Base-by-base conservation (phyloP, 2,329 filamentous ascomycete genomes). In the Chaetothyriales sp. region DNA sequence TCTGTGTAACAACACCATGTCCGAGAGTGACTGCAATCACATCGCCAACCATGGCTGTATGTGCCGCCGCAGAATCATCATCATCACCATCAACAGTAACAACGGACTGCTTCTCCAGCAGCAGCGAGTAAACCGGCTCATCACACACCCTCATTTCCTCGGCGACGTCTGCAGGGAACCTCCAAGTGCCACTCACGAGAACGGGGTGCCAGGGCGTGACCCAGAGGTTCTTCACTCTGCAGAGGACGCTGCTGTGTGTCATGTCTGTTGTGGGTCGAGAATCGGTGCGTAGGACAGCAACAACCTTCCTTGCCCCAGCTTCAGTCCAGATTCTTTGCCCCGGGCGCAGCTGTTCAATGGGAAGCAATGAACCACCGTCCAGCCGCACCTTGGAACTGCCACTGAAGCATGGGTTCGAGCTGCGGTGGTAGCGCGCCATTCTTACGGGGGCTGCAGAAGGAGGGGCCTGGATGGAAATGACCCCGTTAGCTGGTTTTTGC, bases 141-240 rank as follows among this genome's bases (percentile, higher is more conserved):
- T 25, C 22, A 48, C 77, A 78, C 2, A 63, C 57, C 0, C 70
- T 63, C 5, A 55, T 54, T 1, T 58, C 48, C 9, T 62, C 56
- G 0, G 66, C 61, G 1, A 70, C 57, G 0, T 70, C 54, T 0
- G 61, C 67, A 0, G 76, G 76, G 55, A 77, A 78, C 0, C 52
- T 56, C 75, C 75, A 79, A 2, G 49, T 56, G 7, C 52, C 63
- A 18, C 68, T 63, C 1, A 60, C 46, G 0, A 65, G 69, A 2
- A 82, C 62, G 1, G 79, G 79, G 59, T 82, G 79, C 75, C 76
- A 81, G 0, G 74, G 73, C 20, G 79, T 81, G 25, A 80, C 71
- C 5, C 74, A 60, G 6, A 80, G 64, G 2, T 39, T 59, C 54
- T 1, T 69, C 69, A 0, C 80, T 61, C 0, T 66, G 22, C 19